A percentile compares a stretch with the other conserved stretches of the same genome.
Evolutionary conservation across 768 basidiomycete species (phyloP).

Genomic region (Termitomyces sp.): DNA sequence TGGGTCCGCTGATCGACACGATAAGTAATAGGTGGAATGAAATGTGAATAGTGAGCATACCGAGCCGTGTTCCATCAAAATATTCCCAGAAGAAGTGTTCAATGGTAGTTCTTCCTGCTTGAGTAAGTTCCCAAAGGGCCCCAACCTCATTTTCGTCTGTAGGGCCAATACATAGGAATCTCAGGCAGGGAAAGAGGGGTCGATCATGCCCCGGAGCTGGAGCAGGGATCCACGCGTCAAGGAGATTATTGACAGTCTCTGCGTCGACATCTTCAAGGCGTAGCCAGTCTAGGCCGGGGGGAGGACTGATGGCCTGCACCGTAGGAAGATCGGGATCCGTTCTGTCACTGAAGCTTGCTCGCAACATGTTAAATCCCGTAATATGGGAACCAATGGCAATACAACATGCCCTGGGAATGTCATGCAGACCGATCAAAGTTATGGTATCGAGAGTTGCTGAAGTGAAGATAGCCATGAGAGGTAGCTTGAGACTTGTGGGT

Average conservation of each 20-base stretch:
- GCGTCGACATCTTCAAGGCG: conserved; percentile 1
- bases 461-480: conserved; percentile 3
- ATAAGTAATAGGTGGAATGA: neutral
- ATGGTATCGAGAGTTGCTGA: neutral
- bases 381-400: conserved; percentile 3
- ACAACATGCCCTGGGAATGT: neutral
- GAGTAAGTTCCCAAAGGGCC: neutral
- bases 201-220: neutral
- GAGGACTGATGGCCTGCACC: neutral
- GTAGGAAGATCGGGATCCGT: neutral
- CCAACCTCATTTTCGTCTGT: neutral
- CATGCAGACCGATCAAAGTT: neutral
- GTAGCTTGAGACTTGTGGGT: neutral
- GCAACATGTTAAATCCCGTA: neutral
- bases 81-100: conserved; percentile 8
- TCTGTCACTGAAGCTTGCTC: neutral
- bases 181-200: neutral
- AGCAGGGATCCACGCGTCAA: neutral
- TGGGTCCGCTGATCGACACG: neutral
- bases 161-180: neutral
- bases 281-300: neutral
- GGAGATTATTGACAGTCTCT: neutral
- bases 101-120: neutral
- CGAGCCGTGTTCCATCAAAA: neutral
- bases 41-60: neutral